Percentiles rank a stretch among this genome's conserved stretches.
phyloP scores from a whole-genome alignment of 2,329 filamentous ascomycete genomes.

The Colletotrichum musicola region DNA sequence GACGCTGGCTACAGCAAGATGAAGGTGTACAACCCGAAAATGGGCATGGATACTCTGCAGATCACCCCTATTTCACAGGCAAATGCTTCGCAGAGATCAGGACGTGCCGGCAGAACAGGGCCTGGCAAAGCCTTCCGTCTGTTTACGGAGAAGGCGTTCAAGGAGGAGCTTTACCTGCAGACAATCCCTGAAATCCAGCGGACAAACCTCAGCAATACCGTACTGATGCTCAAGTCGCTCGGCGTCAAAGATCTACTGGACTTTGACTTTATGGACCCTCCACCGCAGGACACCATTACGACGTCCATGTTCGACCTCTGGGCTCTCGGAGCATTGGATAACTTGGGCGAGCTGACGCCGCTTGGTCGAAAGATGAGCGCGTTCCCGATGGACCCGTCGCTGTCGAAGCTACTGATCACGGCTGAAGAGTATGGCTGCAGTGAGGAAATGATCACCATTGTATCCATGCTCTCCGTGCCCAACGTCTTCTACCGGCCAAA shows the following conservation, averaged over 20 bases:
- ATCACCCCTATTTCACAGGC: conserved; percentile 98
- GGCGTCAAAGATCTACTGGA: conserved; percentile 95
- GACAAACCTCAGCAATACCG: conserved; percentile 95
- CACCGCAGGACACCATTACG: conserved; percentile 96
- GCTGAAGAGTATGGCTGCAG: conserved; percentile 91
- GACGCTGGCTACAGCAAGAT: conserved; percentile 96
- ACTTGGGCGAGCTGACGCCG: conserved; percentile 89
- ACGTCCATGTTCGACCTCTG: conserved; percentile 98
- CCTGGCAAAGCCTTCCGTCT: conserved; percentile 95
- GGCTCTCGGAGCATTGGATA: conserved; percentile 93
- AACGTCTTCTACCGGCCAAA: conserved; percentile 98
- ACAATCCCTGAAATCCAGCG: conserved; percentile 98
- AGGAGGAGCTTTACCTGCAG: conserved; percentile 95
- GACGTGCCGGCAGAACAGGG: conserved; percentile 92
- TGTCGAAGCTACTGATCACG: conserved; percentile 95
- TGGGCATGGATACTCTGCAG: conserved; percentile 99
- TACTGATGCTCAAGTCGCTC: conserved; percentile 92
- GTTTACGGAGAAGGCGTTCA: conserved; percentile 94
- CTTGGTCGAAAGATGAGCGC: conserved; percentile 94
- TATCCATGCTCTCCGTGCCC: conserved; percentile 97
- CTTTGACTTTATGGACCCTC: conserved; percentile 99
- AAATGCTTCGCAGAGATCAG: conserved; percentile 92
- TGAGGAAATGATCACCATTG: conserved; percentile 98
- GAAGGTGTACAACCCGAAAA: conserved; percentile 98
- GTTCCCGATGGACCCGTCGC: conserved; percentile 97